Evolutionary conservation across 73 alveolate genomes (phyloP).

Genomic region (Paramecium sexaurelia): DNA sequence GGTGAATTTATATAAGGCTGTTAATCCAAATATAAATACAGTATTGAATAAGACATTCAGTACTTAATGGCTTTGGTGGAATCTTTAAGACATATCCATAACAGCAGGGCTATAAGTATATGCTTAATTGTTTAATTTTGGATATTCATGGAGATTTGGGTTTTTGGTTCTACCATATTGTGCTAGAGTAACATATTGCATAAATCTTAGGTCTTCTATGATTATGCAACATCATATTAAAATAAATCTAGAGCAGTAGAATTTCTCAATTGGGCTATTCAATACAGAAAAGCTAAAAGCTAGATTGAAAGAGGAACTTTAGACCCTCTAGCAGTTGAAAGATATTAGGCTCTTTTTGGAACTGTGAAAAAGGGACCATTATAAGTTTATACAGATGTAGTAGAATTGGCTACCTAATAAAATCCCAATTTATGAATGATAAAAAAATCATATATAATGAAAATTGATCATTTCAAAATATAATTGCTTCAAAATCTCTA

Average conservation of each 20-base stretch:
- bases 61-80: constrained; percentile 47
- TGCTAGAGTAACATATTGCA: not conserved
- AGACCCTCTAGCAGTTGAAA: not conserved
- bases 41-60: constrained; percentile 31
- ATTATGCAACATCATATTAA: constrained; percentile 7
- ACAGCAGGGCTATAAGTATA: not conserved
- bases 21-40: not conserved
- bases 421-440: constrained; percentile 16
- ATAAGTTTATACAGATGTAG: not conserved
- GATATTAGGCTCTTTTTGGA: constrained; percentile 11
- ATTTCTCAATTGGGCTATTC: constrained; percentile 26
- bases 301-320: not conserved
- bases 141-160: not conserved
- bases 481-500: not conserved
- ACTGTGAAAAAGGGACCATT: constrained; percentile 35
- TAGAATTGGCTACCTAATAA: not conserved
- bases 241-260: not conserved
- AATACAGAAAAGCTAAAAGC: constrained; percentile 21
- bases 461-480: not conserved
- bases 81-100: not conserved
- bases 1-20: not conserved
- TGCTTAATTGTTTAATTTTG: constrained; percentile 40
- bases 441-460: not conserved
- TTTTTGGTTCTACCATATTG: constrained; percentile 42
- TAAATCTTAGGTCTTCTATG: constrained; percentile 9